A percentile compares a stretch with the other conserved stretches of the same genome.
Evolutionary conservation across 495 filamentous ascomycete species (phyloP).

Genomic region (Tuber indicum): DNA sequence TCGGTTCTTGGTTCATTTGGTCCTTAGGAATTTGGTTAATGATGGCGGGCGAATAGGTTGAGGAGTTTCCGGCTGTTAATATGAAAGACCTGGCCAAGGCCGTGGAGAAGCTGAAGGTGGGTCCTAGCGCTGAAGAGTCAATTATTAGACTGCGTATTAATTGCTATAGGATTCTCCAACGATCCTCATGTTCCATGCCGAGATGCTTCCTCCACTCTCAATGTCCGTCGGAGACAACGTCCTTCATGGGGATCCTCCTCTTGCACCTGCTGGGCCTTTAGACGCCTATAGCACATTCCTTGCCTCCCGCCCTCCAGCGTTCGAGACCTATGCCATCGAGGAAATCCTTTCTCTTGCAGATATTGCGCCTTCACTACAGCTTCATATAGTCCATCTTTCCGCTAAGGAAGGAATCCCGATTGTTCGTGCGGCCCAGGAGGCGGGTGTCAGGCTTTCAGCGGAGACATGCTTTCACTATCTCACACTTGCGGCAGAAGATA

Average conservation of each 20-base stretch:
- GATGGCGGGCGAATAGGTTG: constrained; percentile 53
- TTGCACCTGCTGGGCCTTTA: constrained; percentile 66
- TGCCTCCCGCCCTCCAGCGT: constrained; percentile 77
- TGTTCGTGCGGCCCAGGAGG: constrained; percentile 68
- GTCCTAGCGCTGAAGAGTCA: constrained; percentile 5
- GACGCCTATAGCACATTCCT: constrained; percentile 85
- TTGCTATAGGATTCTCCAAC: constrained; percentile 49
- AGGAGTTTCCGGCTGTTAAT: constrained; percentile 89
- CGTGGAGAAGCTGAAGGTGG: constrained; percentile 68
- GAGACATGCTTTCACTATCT: constrained; percentile 99
- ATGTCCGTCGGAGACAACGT: constrained; percentile 74
- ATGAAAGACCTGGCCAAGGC: constrained; percentile 68
- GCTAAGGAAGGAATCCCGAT: constrained; percentile 88
- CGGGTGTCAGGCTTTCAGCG: constrained; percentile 82
- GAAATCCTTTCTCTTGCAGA: constrained; percentile 75
- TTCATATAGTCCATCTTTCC: constrained; percentile 94
- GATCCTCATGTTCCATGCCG: constrained; percentile 96
- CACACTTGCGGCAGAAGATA: constrained; percentile 76
- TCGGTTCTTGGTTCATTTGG: constrained; percentile 17
- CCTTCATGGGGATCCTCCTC: constrained; percentile 64
- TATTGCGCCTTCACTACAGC: constrained; percentile 70
- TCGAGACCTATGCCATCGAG: constrained; percentile 86
- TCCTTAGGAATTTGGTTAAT: neutral
- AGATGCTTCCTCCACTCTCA: constrained; percentile 88
- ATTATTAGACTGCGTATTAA: neutral